Evolutionary conservation across 2,329 filamentous ascomycete species (phyloP).

Genomic region (Chaetomium sp.): DNA sequence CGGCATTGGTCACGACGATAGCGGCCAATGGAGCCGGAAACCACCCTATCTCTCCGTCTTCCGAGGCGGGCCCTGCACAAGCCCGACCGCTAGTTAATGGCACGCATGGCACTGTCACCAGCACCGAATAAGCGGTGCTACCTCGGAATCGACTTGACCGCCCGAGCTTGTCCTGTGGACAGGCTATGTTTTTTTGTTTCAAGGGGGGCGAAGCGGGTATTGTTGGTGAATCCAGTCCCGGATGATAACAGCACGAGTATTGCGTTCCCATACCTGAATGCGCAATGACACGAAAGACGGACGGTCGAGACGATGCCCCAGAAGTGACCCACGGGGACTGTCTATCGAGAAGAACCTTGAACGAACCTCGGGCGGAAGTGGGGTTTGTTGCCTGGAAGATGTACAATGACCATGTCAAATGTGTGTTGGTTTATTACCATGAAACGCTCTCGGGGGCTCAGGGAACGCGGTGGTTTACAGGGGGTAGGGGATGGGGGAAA

Average conservation of each 20-base stretch:
- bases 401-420: conserved; percentile 11
- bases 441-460: not conserved
- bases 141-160: not conserved
- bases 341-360: not conserved
- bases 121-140: conserved; percentile 17
- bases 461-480: not conserved
- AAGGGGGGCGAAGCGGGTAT: not conserved
- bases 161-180: not conserved
- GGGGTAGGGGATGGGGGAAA: not conserved
- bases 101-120: conserved; percentile 30
- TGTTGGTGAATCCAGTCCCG: not conserved
- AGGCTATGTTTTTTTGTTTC: conserved; percentile 4
- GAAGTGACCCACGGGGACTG: not conserved
- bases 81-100: conserved; percentile 38
- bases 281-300: not conserved
- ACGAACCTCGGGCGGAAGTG: not conserved
- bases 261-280: not conserved
- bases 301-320: not conserved
- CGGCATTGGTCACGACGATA: conserved; percentile 26
- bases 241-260: not conserved
- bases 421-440: conserved; percentile 1
- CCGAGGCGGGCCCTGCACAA: conserved; percentile 33
- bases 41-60: conserved; percentile 36
- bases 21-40: conserved; percentile 30
- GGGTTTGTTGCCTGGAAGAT: not conserved